Base-by-base conservation (phyloP, 2,329 filamentous ascomycete genomes). In the Acarospora socialis region DNA sequence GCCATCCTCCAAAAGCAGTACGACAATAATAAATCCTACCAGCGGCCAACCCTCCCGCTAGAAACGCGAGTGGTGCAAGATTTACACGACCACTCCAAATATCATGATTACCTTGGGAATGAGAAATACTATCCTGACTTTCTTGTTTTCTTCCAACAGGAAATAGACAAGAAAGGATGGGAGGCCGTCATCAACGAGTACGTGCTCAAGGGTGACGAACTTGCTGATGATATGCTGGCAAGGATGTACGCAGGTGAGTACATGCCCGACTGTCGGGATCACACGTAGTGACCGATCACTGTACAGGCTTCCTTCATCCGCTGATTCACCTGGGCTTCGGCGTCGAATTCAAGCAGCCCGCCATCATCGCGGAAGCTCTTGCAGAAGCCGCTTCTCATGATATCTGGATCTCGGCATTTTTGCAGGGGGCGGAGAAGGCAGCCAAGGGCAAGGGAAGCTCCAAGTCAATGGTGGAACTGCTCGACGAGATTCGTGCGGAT, bases 261-360 rank as follows among this genome's bases (percentile, higher is more conserved):
- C 7, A 19, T 28, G 10, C n/a, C 14, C 21, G 21, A 13, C 21
- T 3, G 5, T 24, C 21, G n/a, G n/a, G n/a, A n/a, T 15, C 23
- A 25, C n/a, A 21, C 21, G 14, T 32, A 30, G 3, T 19, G n/a
- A 9, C 28, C 2, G n/a, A 7, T 15, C 14, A 4, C 28, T 16
- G 23, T 5, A 21, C 43, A 68, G 74, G 79, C 0, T 67, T 87
- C 40, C 44, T 84, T 2, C 82, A 92, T 47, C 82, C 83, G 2
- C 57, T 90, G 10, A 86, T 93, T 40, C 82, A 92, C 49, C 66
- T 92, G 13, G 80, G 83, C 29, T 92, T 83, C 48, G 84, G 80
- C 4, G 50, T 93, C 21, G 83, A 92, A 50, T 92, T 83, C 59
- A 52, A 67, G 7, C 82, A 92, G 48, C 81, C 81, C 2, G 79